Percentiles rank a stretch among this genome's conserved stretches.
These are phyloP conservation scores for Ganoderma sinense DNA, from an alignment of 1,284 basidiomycete genomes.

Conservation along the genomic window DNA sequence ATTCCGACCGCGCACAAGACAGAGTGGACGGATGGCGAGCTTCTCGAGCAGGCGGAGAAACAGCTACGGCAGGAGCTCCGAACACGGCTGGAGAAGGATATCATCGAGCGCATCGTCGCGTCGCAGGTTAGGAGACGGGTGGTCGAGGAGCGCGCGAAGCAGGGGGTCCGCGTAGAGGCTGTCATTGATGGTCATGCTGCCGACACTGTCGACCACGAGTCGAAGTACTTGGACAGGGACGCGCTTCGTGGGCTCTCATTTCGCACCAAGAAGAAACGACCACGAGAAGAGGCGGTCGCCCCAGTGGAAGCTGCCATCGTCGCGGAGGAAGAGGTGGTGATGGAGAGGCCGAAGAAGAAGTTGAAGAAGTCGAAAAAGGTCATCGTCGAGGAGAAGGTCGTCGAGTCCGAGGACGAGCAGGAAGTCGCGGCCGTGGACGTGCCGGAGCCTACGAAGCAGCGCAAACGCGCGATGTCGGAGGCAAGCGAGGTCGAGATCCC, in stretches of 20 bases:
- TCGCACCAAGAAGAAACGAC: constrained; percentile 64
- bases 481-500: constrained; percentile 41
- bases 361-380: constrained; percentile 48
- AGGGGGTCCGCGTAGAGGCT: constrained; percentile 38
- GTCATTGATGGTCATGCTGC: constrained; percentile 24
- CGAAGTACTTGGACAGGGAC: constrained; percentile 24
- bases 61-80: constrained; percentile 71
- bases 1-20: constrained; percentile 49
- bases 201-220: constrained; percentile 23
- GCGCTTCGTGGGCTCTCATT: constrained; percentile 74
- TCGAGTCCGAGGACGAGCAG: constrained; percentile 56
- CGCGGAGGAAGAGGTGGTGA: constrained; percentile 42
- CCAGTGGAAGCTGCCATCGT: constrained; percentile 31
- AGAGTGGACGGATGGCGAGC: constrained; percentile 63
- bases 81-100: constrained; percentile 69
- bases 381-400: constrained; percentile 42
- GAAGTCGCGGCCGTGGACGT: constrained; percentile 23
- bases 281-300: constrained; percentile 37
- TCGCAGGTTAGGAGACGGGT: constrained; percentile 64
- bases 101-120: constrained; percentile 70
- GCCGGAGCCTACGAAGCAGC: constrained; percentile 20
- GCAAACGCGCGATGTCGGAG: constrained; percentile 40
- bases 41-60: constrained; percentile 66
- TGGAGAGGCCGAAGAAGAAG: constrained; percentile 54
- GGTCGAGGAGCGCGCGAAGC: constrained; percentile 53